These are phyloP conservation scores for Cystobasidium sp. DNA, from an alignment of 1,284 basidiomycete species.

Conservation along the genomic window DNA sequence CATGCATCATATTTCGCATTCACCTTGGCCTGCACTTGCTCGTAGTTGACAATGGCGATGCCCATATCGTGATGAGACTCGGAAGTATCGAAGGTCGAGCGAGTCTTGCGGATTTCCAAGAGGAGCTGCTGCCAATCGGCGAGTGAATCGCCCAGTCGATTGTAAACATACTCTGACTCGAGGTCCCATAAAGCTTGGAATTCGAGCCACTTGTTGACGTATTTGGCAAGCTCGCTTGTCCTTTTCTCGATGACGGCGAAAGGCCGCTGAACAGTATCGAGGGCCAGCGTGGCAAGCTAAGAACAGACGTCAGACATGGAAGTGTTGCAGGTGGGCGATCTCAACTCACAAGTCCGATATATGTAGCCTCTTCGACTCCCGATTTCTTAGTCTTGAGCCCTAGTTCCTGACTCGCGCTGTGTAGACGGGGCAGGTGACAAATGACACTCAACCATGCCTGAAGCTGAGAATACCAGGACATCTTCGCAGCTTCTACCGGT, in stretches of 20 bases:
- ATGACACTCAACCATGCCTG: conserved; percentile 89
- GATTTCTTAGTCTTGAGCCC: conserved; percentile 77
- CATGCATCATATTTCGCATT: conserved; percentile 98
- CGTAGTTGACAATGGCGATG: conserved; percentile 93
- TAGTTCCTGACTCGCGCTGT: conserved; percentile 95
- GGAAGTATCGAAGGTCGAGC: conserved; percentile 94
- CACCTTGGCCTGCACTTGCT: conserved; percentile 94
- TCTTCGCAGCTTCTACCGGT: conserved; percentile 90
- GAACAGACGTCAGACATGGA: background rate
- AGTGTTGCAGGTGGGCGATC: background rate
- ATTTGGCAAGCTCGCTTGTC: conserved; percentile 80
- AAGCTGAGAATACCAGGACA: conserved; percentile 87
- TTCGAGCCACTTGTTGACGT: conserved; percentile 96
- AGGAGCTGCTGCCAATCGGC: conserved; percentile 90
- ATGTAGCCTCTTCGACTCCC: conserved; percentile 66
- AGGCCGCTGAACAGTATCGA: conserved; percentile 76
- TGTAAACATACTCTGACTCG: conserved; percentile 94
- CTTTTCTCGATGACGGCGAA: conserved; percentile 87
- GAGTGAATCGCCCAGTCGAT: conserved; percentile 88
- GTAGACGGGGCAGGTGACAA: conserved; percentile 84
- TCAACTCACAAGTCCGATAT: conserved; percentile 46
- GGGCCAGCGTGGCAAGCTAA: conserved; percentile 75
- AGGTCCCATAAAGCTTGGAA: conserved; percentile 99
- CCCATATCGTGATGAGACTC: conserved; percentile 85
- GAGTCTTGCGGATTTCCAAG: conserved; percentile 92